Percentiles rank a stretch among this genome's conserved stretches.
Evolutionary conservation across 345 rosid species (phyloP).

Genomic region (Euphorbia lathyris): DNA sequence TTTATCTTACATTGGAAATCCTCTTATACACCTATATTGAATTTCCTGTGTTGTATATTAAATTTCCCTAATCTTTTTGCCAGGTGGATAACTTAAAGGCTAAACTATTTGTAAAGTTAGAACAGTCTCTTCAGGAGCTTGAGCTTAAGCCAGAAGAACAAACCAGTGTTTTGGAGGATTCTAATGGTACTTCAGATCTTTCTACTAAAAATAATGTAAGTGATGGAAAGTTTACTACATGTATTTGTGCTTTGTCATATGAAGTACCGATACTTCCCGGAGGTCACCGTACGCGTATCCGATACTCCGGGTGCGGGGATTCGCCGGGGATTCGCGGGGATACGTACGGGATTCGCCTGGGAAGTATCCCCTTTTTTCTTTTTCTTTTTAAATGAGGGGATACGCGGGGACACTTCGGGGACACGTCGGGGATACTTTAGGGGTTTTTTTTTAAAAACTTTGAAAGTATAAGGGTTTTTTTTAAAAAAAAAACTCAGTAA

Average conservation of each 20-base stretch:
- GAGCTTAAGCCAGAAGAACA: constrained; percentile 53
- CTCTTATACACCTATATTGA: neutral
- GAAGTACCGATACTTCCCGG: no score
- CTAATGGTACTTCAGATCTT: constrained; percentile 43
- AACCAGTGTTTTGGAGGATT: constrained; percentile 31
- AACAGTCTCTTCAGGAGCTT: constrained; percentile 77
- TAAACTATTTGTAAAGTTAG: constrained; percentile 82
- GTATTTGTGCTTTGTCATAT: neutral
- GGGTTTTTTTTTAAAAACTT: no score
- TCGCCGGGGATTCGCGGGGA: no score
- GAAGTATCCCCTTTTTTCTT: no score
- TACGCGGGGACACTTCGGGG: no score
- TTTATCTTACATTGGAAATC: neutral
- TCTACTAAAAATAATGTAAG: constrained; percentile 59
- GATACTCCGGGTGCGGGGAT: no score
- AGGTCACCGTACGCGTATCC: no score
- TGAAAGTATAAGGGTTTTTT: no score
- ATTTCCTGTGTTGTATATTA: neutral
- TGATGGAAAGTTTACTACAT: neutral
- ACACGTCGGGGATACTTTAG: no score
- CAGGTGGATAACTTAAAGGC: constrained; percentile 88
- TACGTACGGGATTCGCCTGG: no score
- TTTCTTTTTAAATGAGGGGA: no score
- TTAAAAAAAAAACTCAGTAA: no score
- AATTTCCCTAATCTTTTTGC: neutral